Evolutionary conservation across 139 green algal genomes (phyloP).

Genomic region (Chlamydomonas sphaeroides): DNA sequence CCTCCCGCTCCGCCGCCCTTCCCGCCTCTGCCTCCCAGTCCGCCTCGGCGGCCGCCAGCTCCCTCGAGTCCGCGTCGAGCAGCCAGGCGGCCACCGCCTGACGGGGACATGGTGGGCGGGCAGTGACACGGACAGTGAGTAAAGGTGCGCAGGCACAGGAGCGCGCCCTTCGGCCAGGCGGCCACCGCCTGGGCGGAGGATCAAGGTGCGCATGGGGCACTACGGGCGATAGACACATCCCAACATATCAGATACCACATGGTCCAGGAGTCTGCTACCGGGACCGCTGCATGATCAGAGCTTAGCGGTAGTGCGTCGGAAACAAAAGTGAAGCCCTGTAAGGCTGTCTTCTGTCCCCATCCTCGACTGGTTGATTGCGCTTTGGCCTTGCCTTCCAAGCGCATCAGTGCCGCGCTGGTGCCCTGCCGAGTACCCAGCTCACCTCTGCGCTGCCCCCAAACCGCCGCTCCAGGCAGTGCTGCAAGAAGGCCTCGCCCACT

Average conservation of each 20-base stretch:
- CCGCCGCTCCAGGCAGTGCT: neutral
- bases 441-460: constrained; percentile 1
- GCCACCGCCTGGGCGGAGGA: no score
- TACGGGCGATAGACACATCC: no score
- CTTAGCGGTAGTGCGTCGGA: no score
- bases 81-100: constrained; percentile 44
- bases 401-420: neutral
- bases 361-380: neutral
- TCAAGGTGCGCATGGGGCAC: neutral
- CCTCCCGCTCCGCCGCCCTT: no score
- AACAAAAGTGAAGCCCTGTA: no score
- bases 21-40: neutral
- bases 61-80: neutral
- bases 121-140: no score
- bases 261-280: no score
- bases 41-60: neutral
- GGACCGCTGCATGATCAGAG: no score
- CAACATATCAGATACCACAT: no score
- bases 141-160: neutral
- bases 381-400: neutral
- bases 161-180: no score
- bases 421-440: neutral
- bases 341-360: no score
- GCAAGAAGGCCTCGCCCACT: neutral
- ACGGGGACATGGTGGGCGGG: neutral